A percentile compares a stretch with the other conserved stretches of the same genome.
Conservation (phyloP, 768 basidiomycete genomes). For the Thelephora aurantiotincta region DNA sequence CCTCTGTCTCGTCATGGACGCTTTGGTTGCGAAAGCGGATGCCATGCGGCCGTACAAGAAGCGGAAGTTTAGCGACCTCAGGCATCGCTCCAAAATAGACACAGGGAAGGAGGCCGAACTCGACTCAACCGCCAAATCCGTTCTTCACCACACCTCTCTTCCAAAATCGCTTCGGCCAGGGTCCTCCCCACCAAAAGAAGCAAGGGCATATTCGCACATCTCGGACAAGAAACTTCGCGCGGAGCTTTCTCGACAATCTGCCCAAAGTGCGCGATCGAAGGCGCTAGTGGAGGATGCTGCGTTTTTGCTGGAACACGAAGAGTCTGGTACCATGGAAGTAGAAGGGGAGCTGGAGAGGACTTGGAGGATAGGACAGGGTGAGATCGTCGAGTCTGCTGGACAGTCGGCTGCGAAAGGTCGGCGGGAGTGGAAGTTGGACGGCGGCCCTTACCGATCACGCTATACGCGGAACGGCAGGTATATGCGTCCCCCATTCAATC, state of each 20-base stretch:
- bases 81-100: slow-evolving; percentile 5
- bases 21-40: slow-evolving; percentile 58
- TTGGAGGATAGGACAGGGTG: slow-evolving; percentile 76
- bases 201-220: slow-evolving; percentile 44
- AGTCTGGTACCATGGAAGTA: slow-evolving; percentile 57
- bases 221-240: slow-evolving; percentile 65
- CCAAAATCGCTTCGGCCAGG: slow-evolving; percentile 55
- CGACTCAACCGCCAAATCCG: slow-evolving; percentile 11
- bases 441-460: slow-evolving; percentile 71
- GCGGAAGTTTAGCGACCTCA: slow-evolving; percentile 6
- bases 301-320: slow-evolving; percentile 44
- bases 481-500: slow-evolving; percentile 11
- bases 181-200: slow-evolving; percentile 29
- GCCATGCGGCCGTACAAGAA: slow-evolving; percentile 35
- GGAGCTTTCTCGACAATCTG: slow-evolving; percentile 46
- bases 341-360: slow-evolving; percentile 79
- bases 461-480: slow-evolving; percentile 89
- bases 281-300: slow-evolving; percentile 56
- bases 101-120: slow-evolving; percentile 5
- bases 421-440: slow-evolving; percentile 70
- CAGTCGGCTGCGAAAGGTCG: slow-evolving; percentile 65
- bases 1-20: slow-evolving; percentile 35
- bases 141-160: slow-evolving; percentile 30
- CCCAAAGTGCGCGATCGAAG: slow-evolving; percentile 47
- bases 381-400: slow-evolving; percentile 53